A percentile compares a stretch with the other conserved stretches of the same genome.
Evolutionary conservation across 495 filamentous ascomycete species (phyloP).

Genomic region (Elasticomyces elasticus): DNA sequence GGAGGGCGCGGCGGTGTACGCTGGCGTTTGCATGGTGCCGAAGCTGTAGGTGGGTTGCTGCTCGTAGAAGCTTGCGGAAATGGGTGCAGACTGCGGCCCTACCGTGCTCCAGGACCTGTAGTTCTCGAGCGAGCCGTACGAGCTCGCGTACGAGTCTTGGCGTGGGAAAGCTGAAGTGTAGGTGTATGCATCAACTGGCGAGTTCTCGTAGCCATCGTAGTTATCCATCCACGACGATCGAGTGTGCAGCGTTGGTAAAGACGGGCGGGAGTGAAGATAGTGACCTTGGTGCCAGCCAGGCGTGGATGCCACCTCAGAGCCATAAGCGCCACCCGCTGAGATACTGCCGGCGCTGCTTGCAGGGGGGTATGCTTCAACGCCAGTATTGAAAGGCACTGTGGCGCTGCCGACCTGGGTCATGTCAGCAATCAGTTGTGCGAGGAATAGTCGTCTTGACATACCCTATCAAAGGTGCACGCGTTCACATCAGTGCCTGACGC

Average conservation of each 20-base stretch:
- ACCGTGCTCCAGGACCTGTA: slow-evolving; percentile 15
- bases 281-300: neutral
- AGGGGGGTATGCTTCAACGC: neutral
- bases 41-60: slow-evolving; percentile 14
- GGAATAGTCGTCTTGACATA: slow-evolving; percentile 35
- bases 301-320: neutral
- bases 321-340: neutral
- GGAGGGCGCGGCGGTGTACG: neutral
- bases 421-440: neutral
- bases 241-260: slow-evolving; percentile 15
- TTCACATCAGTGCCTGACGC: slow-evolving; percentile 48
- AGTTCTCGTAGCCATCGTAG: slow-evolving; percentile 15
- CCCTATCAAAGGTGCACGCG: slow-evolving; percentile 69
- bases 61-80: slow-evolving; percentile 6
- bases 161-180: slow-evolving; percentile 8
- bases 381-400: neutral
- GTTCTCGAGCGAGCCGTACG: slow-evolving; percentile 12
- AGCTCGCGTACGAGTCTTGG: slow-evolving; percentile 17
- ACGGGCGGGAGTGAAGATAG: slow-evolving; percentile 6
- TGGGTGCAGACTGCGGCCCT: slow-evolving; percentile 1
- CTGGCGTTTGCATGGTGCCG: slow-evolving; percentile 7
- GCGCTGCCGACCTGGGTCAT: slow-evolving; percentile 19
- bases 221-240: slow-evolving; percentile 7
- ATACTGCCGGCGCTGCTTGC: neutral
- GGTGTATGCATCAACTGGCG: slow-evolving; percentile 15